A percentile compares a stretch with the other conserved stretches of the same genome.
phyloP scores from a whole-genome alignment of 1,284 basidiomycete species.

The Gymnopus androsaceus region DNA sequence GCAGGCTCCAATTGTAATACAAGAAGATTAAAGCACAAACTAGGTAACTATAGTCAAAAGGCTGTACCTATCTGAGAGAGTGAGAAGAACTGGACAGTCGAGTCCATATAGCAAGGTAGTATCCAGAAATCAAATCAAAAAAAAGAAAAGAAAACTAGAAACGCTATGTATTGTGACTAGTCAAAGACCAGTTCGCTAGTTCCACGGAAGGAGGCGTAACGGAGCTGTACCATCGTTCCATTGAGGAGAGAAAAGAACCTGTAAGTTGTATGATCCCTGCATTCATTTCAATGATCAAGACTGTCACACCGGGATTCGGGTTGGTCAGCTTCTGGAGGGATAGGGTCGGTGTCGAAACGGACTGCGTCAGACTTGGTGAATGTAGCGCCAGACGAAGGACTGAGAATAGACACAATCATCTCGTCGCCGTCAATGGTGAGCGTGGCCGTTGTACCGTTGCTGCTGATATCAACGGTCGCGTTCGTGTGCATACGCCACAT shows the following conservation, averaged over 20 bases:
- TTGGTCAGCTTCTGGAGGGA: constrained; percentile 61
- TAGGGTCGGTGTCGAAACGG: constrained; percentile 55
- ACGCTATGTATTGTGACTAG: constrained; percentile 14
- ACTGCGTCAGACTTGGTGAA: constrained; percentile 44
- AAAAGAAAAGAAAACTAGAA: not conserved
- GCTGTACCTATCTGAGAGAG: not conserved
- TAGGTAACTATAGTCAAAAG: not conserved
- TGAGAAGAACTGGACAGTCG: not conserved
- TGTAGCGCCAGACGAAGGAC: constrained; percentile 48
- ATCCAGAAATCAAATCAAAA: not conserved
- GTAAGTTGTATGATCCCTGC: constrained; percentile 60
- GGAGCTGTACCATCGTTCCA: constrained; percentile 45
- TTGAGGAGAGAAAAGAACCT: constrained; percentile 77
- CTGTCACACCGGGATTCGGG: constrained; percentile 69
- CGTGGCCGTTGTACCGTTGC: constrained; percentile 24
- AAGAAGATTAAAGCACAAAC: constrained; percentile 9
- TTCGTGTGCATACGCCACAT: constrained; percentile 98
- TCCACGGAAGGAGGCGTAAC: constrained; percentile 18
- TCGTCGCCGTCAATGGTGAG: constrained; percentile 40
- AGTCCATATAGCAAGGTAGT: not conserved
- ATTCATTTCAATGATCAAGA: constrained; percentile 65
- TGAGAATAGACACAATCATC: constrained; percentile 52
- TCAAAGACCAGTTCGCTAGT: constrained; percentile 19
- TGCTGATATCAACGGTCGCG: constrained; percentile 53
- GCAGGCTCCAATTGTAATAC: not conserved